A percentile compares a stretch with the other conserved stretches of the same genome.
Conservation (phyloP, 768 basidiomycete genomes). For the Rhizopogon vinicolor region DNA sequence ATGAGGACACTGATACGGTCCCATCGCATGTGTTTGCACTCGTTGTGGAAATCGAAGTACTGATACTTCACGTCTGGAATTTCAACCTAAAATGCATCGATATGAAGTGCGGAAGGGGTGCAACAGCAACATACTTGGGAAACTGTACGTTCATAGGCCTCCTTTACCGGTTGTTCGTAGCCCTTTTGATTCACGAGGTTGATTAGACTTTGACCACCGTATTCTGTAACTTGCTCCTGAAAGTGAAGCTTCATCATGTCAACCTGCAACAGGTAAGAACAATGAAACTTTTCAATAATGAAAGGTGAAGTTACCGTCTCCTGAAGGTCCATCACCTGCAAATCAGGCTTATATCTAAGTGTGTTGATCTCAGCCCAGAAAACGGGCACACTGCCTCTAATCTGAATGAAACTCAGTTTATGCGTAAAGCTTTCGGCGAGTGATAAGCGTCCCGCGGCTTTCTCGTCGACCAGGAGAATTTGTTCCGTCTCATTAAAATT, state of each 20-base stretch:
- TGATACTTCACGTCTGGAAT: constrained; percentile 74
- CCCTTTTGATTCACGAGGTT: constrained; percentile 95
- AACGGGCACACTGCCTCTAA: constrained; percentile 87
- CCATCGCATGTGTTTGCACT: constrained; percentile 94
- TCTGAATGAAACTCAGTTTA: constrained; percentile 88
- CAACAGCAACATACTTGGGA: constrained; percentile 41
- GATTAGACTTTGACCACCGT: constrained; percentile 77
- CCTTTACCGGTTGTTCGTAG: constrained; percentile 90
- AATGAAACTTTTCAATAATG: not conserved
- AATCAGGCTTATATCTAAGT: constrained; percentile 90
- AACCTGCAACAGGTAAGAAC: constrained; percentile 37
- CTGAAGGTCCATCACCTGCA: constrained; percentile 91
- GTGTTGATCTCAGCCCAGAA: constrained; percentile 98
- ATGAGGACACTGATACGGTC: constrained; percentile 85
- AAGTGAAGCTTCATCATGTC: constrained; percentile 73
- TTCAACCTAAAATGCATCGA: constrained; percentile 40
- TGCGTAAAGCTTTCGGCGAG: constrained; percentile 45
- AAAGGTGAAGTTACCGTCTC: constrained; percentile 61
- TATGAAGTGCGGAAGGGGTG: not conserved
- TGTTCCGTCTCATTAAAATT: constrained; percentile 99
- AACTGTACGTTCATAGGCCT: constrained; percentile 83
- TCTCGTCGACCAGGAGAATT: constrained; percentile 72
- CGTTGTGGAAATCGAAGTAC: constrained; percentile 97
- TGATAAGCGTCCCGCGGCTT: constrained; percentile 35
- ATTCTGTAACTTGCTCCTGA: constrained; percentile 61